Evolutionary conservation across 495 filamentous ascomycete species (phyloP).

Genomic region (Aspergillus affinis): DNA sequence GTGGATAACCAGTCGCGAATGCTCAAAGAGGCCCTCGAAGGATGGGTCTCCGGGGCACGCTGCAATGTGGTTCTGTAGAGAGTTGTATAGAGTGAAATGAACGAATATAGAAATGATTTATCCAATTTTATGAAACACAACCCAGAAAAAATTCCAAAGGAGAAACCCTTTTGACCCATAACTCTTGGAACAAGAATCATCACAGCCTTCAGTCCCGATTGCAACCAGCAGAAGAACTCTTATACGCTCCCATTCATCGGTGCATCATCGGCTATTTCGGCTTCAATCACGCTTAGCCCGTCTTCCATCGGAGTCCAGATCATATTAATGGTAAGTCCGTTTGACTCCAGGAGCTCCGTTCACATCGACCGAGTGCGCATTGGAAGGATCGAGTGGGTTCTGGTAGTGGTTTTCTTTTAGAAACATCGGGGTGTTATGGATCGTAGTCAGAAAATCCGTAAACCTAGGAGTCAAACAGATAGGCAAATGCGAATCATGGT

Average conservation of each 20-base stretch:
- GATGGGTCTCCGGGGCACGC: conserved; percentile 17
- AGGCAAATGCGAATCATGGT: neutral
- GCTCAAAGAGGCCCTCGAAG: conserved; percentile 22
- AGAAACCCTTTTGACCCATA: neutral
- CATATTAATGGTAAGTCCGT: conserved; percentile 28
- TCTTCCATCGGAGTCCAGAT: conserved; percentile 25
- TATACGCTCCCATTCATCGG: neutral
- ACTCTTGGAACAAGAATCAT: too few species aligned
- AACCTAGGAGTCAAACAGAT: conserved; percentile 9
- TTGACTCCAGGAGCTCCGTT: conserved; percentile 27
- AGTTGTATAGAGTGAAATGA: neutral
- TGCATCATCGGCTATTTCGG: conserved; percentile 15
- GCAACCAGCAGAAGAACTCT: neutral
- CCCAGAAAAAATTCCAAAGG: neutral
- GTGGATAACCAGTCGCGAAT: conserved; percentile 15
- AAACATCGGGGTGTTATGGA: conserved; percentile 25
- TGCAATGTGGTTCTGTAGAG: conserved; percentile 21
- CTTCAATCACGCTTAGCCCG: conserved; percentile 32
- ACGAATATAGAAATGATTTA: neutral
- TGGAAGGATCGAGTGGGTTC: conserved; percentile 21
- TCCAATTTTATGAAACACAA: neutral
- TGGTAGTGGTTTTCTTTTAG: conserved; percentile 19
- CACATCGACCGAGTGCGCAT: conserved; percentile 33
- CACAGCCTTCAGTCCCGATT: too few species aligned
- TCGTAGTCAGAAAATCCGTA: conserved; percentile 15